Conservation (phyloP, 176 grass and related monocot genomes). For the Alloteropsis semialata region DNA sequence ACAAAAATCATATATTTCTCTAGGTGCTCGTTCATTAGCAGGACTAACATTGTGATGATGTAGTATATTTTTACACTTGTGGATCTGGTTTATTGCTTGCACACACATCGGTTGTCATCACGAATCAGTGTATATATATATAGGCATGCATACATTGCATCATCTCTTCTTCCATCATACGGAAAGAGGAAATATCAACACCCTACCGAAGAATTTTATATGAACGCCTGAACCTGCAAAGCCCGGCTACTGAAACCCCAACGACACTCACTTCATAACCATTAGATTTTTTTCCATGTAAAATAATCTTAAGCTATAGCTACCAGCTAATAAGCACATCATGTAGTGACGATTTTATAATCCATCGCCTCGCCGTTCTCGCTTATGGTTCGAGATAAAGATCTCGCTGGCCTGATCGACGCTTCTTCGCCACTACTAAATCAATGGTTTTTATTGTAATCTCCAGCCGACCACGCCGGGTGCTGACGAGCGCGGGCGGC, state of each 20-base stretch:
- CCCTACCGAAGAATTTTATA: neutral
- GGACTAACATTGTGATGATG: neutral
- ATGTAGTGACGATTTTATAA: neutral
- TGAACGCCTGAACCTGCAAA: neutral
- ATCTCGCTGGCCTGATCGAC: neutral
- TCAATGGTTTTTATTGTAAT: conserved; percentile 25
- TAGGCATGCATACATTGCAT: neutral
- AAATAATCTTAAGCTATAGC: neutral
- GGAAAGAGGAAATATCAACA: neutral
- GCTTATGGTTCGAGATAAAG: neutral
- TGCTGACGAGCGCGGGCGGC: conserved; percentile 20
- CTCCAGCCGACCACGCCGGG: conserved; percentile 41
- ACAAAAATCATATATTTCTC: neutral
- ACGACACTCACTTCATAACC: neutral
- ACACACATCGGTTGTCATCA: neutral
- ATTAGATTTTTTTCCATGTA: neutral
- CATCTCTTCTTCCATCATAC: neutral
- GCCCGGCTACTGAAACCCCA: neutral
- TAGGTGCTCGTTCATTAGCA: neutral
- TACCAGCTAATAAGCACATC: conserved; percentile 5
- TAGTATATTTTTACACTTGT: neutral
- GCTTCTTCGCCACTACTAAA: conserved; percentile 11
- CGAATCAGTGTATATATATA: neutral
- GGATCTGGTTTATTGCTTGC: neutral
- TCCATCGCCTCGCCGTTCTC: neutral